Evolutionary conservation across 2,329 filamentous ascomycete species (phyloP).

Genomic region (Cladophialophora chaetospira): DNA sequence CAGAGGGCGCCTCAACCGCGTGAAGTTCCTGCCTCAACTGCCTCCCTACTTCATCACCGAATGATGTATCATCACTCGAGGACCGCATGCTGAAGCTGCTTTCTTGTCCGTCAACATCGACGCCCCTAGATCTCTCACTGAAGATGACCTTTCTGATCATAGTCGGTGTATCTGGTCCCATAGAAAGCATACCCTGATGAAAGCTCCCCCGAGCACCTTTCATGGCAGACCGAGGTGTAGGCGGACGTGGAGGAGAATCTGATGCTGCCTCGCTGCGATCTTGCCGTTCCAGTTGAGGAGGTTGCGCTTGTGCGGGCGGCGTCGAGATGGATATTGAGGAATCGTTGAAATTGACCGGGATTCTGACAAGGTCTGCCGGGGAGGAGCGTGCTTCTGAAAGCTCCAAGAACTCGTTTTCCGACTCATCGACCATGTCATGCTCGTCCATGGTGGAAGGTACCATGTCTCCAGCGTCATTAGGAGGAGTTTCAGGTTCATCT

Average conservation of each 20-base stretch:
- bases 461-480: background rate
- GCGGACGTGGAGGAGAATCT: conserved; percentile 21
- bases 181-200: background rate
- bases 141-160: conserved; percentile 28
- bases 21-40: conserved; percentile 21
- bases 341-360: conserved; percentile 28
- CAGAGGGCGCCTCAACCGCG: background rate
- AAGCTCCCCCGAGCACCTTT: conserved; percentile 29
- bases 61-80: conserved; percentile 18
- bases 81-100: conserved; percentile 32
- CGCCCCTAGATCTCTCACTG: conserved; percentile 28
- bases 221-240: conserved; percentile 32
- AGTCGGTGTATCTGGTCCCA: conserved; percentile 13
- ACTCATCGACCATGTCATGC: background rate
- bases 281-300: no score
- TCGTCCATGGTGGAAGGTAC: background rate
- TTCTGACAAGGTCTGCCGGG: conserved; percentile 12
- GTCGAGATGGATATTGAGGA: conserved; percentile 18
- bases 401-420: background rate
- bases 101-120: conserved; percentile 31
- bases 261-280: background rate
- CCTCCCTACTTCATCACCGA: conserved; percentile 11
- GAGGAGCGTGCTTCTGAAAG: conserved; percentile 6
- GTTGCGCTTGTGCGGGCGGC: conserved; percentile 5
- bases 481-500: background rate